These are phyloP conservation scores for Nephromyces sp. DNA, from an alignment of 169 alveolate species.

Conservation along the genomic window DNA sequence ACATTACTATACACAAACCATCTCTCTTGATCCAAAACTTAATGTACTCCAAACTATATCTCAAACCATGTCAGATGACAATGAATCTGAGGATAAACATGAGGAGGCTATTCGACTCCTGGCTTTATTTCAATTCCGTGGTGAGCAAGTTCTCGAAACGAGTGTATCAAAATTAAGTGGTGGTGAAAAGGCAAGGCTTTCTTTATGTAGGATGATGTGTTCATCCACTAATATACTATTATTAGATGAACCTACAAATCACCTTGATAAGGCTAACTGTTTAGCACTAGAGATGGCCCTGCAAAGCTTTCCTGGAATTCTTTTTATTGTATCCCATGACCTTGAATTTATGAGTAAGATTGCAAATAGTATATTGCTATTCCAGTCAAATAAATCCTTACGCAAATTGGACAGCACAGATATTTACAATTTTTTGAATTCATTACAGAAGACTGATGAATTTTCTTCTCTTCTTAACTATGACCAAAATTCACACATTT, in stretches of 20 bases:
- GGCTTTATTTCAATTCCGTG: background rate
- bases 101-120: background rate
- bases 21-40: background rate
- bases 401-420: background rate
- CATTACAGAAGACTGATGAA: background rate
- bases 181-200: slow-evolving; percentile 71
- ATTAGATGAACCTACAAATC: slow-evolving; percentile 86
- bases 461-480: background rate
- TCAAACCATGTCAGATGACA: slow-evolving; percentile 4
- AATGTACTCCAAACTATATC: background rate
- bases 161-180: slow-evolving; percentile 47
- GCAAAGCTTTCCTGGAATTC: slow-evolving; percentile 30
- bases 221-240: slow-evolving; percentile 45
- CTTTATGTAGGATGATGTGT: slow-evolving; percentile 58
- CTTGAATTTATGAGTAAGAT: slow-evolving; percentile 16
- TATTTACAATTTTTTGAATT: background rate
- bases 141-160: slow-evolving; percentile 3
- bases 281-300: slow-evolving; percentile 31
- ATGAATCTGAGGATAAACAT: background rate
- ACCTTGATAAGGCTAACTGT: slow-evolving; percentile 71
- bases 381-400: slow-evolving; percentile 5
- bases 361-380: slow-evolving; percentile 1
- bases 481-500: too few relatives aligned
- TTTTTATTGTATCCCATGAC: slow-evolving; percentile 40
- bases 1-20: background rate